These are phyloP conservation scores for Chrysosporium queenslandicum DNA, from an alignment of 2,329 filamentous ascomycete species.

Conservation along the genomic window DNA sequence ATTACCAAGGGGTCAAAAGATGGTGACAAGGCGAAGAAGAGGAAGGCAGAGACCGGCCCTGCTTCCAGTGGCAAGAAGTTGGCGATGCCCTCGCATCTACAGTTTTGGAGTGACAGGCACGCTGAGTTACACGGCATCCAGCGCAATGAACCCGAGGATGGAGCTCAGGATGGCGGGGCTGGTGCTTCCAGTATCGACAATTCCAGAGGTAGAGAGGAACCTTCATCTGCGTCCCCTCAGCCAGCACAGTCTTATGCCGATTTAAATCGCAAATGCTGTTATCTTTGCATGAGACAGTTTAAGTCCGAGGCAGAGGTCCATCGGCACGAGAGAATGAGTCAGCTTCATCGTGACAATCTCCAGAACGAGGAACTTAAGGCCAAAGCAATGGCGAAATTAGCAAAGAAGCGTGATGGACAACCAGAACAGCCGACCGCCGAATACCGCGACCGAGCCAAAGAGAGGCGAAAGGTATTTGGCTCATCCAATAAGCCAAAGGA, in stretches of 20 bases:
- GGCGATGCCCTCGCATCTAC: conserved; percentile 53
- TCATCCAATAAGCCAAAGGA: conserved; percentile 24
- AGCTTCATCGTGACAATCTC: conserved; percentile 48
- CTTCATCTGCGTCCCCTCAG: conserved; percentile 24
- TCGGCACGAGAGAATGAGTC: conserved; percentile 50
- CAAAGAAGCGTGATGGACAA: conserved; percentile 32
- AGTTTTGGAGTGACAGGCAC: conserved; percentile 62
- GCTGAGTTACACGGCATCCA: conserved; percentile 53
- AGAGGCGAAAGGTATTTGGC: conserved; percentile 39
- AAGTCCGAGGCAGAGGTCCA: conserved; percentile 46
- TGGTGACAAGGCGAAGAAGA: conserved; percentile 38
- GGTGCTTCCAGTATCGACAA: conserved; percentile 13
- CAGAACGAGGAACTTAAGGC: conserved; percentile 41
- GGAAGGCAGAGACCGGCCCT: conserved; percentile 37
- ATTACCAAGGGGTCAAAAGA: conserved; percentile 30
- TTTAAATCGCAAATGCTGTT: conserved; percentile 47
- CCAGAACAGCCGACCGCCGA: conserved; percentile 24
- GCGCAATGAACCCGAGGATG: conserved; percentile 20
- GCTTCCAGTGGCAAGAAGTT: conserved; percentile 34
- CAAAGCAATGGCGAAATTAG: conserved; percentile 34
- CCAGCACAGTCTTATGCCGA: conserved; percentile 52
- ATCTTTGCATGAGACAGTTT: conserved; percentile 53
- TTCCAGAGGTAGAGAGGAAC: conserved; percentile 22
- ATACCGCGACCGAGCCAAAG: conserved; percentile 40
- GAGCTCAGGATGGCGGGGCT: conserved; percentile 22